Percentiles rank a stretch among this genome's conserved stretches.
These are phyloP conservation scores for Phytophthora agathidicida DNA, from an alignment of 352 stramenopile species.

Conservation along the genomic window DNA sequence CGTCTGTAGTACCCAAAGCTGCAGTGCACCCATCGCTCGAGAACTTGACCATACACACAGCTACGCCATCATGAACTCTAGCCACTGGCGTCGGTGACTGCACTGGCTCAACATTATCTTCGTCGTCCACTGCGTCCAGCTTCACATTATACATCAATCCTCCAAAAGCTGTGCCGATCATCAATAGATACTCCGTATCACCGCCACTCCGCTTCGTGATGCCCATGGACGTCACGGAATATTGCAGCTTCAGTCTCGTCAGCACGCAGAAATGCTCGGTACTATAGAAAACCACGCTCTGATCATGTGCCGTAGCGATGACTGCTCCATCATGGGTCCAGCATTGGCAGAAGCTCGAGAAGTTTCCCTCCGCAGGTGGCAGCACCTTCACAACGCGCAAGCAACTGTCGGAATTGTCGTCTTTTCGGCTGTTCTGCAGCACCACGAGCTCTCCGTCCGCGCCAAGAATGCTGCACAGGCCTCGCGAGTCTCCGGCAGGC, in stretches of 20 bases:
- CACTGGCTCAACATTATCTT: background rate
- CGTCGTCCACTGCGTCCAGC: background rate
- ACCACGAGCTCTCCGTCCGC: constrained; percentile 61
- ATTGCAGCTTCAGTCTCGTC: constrained; percentile 29
- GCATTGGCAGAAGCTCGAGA: constrained; percentile 57
- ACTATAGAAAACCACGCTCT: constrained; percentile 41
- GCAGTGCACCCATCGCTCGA: constrained; percentile 34
- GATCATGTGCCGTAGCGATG: constrained; percentile 41
- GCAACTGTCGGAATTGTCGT: constrained; percentile 10
- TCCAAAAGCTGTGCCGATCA: constrained; percentile 44
- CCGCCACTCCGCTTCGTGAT: constrained; percentile 11
- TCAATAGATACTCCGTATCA: constrained; percentile 17
- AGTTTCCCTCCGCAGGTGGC: constrained; percentile 4
- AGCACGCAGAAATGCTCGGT: constrained; percentile 20
- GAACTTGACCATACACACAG: constrained; percentile 50
- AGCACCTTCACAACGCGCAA: constrained; percentile 47
- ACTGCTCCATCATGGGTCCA: constrained; percentile 44
- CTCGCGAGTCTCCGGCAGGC: background rate
- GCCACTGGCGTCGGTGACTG: constrained; percentile 9
- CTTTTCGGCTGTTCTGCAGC: constrained; percentile 23
- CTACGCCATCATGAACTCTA: constrained; percentile 28
- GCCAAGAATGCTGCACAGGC: constrained; percentile 53
- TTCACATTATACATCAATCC: constrained; percentile 38
- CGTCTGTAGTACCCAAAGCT: constrained; percentile 58
- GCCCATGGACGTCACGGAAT: constrained; percentile 44